Evolutionary conservation across 345 rosid genomes (phyloP), one percentile per base, ranked within the genome.

Genomic region (Hibiscus trionum): DNA sequence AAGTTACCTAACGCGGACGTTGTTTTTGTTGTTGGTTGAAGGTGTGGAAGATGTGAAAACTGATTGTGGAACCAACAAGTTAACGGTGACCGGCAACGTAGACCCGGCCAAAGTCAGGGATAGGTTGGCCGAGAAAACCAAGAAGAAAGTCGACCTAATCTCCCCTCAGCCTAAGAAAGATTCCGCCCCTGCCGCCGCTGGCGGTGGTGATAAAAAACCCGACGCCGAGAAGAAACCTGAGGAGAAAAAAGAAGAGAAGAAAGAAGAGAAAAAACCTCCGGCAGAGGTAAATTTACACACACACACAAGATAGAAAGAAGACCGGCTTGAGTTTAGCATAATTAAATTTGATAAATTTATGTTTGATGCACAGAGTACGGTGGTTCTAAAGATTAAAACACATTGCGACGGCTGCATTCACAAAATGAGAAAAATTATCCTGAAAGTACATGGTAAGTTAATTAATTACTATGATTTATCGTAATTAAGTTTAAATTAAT

Each of bases 381-480:
- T 84, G 73, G 85, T 86, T 68, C 46, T 90, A 70, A 88, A 87
- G 82, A 82, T 86, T 26, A 75, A 79, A 67, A 69, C 85, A n/a
- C 96, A 90, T 75, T 90, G 96, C 33, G 90, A 88, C 9, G 88
- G 89, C n/a, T 90, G 96, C 76, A 81, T 86, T n/a, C 72, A 66
- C 37, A 90, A 90, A 71, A 86, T 88, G 53, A 24, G 50, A 52
- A 88, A 71, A 76, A 87, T 83, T 42, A 82, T 90, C 65, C 8
- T 2, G 61, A 90, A 81, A 62, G 70, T 64, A 56, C 59, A 80
- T 42, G 96, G 96, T 88, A 4, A 76, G 78, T 33, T 56, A 50
- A 33, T 47, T 66, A 42, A 3, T 27, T 26, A 39, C 44, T 39
- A 15, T 53, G 9, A 44, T 76, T 21, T 15, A 63, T 35, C 17